Evolutionary conservation across 345 rosid species (phyloP).

Genomic region (Brassica juncea): DNA sequence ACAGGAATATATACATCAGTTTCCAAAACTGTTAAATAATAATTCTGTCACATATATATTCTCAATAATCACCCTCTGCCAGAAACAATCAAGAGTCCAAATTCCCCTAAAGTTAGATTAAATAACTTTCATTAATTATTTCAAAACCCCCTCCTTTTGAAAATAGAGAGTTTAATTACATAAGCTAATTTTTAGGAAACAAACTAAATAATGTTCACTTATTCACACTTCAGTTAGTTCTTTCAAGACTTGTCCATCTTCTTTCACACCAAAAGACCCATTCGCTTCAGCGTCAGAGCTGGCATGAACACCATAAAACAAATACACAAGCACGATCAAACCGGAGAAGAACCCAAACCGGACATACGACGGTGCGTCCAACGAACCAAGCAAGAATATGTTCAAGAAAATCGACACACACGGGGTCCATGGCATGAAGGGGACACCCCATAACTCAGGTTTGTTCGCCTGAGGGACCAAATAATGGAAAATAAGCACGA

Average conservation of each 20-base stretch:
- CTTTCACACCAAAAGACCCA: conserved; percentile 47
- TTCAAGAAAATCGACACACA: conserved; percentile 77
- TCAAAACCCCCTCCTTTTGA: background rate
- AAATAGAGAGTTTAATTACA: conserved; percentile 33
- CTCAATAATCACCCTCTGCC: background rate
- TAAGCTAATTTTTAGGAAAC: background rate
- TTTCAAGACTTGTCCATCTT: conserved; percentile 43
- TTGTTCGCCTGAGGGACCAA: conserved; percentile 63
- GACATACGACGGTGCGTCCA: conserved; percentile 64
- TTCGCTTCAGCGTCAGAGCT: conserved; percentile 77
- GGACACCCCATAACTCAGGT: conserved; percentile 91
- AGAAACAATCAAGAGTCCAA: background rate
- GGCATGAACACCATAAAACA: conserved; percentile 86
- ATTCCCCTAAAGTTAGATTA: background rate
- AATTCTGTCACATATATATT: background rate
- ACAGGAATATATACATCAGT: background rate
- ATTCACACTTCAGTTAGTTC: conserved; percentile 54
- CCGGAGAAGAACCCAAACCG: conserved; percentile 75
- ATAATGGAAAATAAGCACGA: conserved; percentile 51
- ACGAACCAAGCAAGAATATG: conserved; percentile 75
- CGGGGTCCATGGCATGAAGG: conserved; percentile 92
- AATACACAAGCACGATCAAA: conserved; percentile 60
- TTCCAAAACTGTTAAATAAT: background rate
- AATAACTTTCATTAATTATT: background rate
- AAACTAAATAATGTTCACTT: conserved; percentile 34